phyloP scores from a whole-genome alignment of 139 green algal genomes.

The Chlorella sorokiniana region DNA sequence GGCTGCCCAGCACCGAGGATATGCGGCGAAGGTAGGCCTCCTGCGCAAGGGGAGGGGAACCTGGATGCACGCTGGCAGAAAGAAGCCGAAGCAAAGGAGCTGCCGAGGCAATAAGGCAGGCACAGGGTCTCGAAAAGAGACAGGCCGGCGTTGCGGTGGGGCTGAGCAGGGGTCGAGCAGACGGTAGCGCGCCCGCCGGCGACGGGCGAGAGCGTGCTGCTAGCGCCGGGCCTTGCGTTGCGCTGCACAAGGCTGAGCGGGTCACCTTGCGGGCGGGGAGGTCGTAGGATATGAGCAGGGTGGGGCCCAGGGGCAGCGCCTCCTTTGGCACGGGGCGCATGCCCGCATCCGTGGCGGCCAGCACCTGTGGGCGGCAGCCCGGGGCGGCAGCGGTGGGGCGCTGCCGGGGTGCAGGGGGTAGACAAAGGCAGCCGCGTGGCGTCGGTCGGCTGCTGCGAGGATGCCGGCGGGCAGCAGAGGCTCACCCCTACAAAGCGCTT shows the following conservation, averaged over 20 bases:
- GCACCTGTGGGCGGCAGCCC: conserved; percentile 1
- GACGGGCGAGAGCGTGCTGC: no score
- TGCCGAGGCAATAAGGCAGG: no score
- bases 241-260: no score
- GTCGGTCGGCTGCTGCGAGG: neutral
- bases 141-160: neutral
- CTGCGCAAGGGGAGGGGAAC: neutral
- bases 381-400: no score
- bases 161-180: neutral
- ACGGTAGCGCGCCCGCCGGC: no score
- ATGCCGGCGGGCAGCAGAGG: neutral
- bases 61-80: no score
- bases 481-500: conserved; percentile 7
- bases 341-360: conserved; percentile 32
- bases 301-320: conserved; percentile 30
- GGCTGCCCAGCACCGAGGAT: conserved; percentile 31
- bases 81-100: no score
- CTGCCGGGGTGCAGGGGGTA: no score
- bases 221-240: no score
- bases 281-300: conserved; percentile 43
- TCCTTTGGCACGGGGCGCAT: conserved; percentile 30
- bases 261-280: conserved; percentile 37
- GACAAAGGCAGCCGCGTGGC: neutral
- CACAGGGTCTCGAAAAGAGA: no score
- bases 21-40: conserved; percentile 25